Evolutionary conservation across 2,329 filamentous ascomycete genomes (phyloP).

Genomic region (Claviceps sp.): DNA sequence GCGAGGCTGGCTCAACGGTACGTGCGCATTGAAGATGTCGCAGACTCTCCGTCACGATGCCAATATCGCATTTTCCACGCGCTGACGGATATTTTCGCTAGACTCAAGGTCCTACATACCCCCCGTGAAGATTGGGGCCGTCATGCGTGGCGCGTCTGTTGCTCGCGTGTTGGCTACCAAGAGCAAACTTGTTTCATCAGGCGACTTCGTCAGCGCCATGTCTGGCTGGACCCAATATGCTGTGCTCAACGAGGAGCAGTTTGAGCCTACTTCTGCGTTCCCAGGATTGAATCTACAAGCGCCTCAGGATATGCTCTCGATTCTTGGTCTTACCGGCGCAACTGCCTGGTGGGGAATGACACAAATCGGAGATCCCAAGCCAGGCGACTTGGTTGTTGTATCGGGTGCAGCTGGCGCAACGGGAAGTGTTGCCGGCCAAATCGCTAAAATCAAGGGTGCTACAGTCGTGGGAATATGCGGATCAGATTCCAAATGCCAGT

Average conservation of each 20-base stretch:
- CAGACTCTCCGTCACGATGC: background rate
- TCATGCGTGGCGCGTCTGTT: slow-evolving; percentile 53
- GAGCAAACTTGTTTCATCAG: slow-evolving; percentile 37
- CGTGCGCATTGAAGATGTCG: slow-evolving; percentile 5
- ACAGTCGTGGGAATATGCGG: slow-evolving; percentile 53
- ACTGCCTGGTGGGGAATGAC: slow-evolving; percentile 67
- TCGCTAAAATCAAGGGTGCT: slow-evolving; percentile 57
- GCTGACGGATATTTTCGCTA: slow-evolving; percentile 10
- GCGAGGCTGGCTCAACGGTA: slow-evolving; percentile 56
- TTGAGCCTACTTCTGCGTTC: slow-evolving; percentile 26
- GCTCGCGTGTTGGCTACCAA: slow-evolving; percentile 49
- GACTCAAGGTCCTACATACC: slow-evolving; percentile 47
- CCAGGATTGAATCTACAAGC: slow-evolving; percentile 23
- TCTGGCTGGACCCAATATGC: slow-evolving; percentile 56
- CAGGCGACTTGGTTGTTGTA: slow-evolving; percentile 63
- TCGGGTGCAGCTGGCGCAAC: slow-evolving; percentile 69
- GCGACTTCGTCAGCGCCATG: slow-evolving; percentile 41
- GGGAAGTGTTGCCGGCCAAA: slow-evolving; percentile 63
- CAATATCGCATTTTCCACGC: background rate
- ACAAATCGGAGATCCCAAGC: slow-evolving; percentile 52
- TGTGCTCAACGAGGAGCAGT: slow-evolving; percentile 39
- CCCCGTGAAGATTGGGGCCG: slow-evolving; percentile 52
- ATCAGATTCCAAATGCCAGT: slow-evolving; percentile 51
- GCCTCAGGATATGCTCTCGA: slow-evolving; percentile 47
- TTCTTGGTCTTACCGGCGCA: slow-evolving; percentile 53